phyloP scores from a whole-genome alignment of 2,329 filamentous ascomycete genomes.

The Periconia digitata region DNA sequence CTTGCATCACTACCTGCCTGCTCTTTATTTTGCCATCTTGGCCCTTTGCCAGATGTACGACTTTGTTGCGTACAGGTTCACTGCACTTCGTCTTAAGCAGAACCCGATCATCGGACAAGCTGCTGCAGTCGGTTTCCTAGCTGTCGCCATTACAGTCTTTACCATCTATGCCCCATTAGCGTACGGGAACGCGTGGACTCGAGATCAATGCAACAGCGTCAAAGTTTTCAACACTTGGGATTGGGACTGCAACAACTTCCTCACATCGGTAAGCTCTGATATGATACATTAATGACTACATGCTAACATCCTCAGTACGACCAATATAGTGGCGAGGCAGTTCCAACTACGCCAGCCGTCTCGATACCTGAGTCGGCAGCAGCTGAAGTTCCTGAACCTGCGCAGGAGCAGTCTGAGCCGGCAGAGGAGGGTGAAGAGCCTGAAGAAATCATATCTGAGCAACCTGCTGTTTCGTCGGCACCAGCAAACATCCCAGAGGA shows the following conservation, averaged over 20 bases:
- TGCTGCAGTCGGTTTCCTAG: conserved; percentile 73
- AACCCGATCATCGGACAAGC: conserved; percentile 73
- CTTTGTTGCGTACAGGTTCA: conserved; percentile 74
- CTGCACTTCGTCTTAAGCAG: conserved; percentile 66
- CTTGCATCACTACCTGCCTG: conserved; percentile 97
- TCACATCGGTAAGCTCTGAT: conserved; percentile 71
- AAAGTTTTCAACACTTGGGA: conserved; percentile 93
- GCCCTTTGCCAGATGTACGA: conserved; percentile 88
- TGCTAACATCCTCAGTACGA: conserved; percentile 12
- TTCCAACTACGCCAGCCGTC: conserved; percentile 21
- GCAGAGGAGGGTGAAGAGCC: conserved; percentile 19
- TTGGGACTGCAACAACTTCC: conserved; percentile 96
- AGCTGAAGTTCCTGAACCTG: conserved; percentile 17
- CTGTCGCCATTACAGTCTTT: conserved; percentile 74
- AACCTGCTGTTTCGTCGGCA: conserved; percentile 33
- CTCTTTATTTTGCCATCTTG: conserved; percentile 91
- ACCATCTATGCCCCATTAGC: conserved; percentile 83
- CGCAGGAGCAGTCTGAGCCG: conserved; percentile 12
- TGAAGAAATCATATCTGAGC: conserved; percentile 26
- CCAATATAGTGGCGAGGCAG: conserved; percentile 7
- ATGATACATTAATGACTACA: background rate
- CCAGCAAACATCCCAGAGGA: conserved; percentile 27
- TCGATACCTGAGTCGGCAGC: conserved; percentile 26
- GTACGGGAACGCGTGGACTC: conserved; percentile 94
- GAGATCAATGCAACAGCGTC: conserved; percentile 78